Evolutionary conservation across 129 eudicot species (phyloP).

Genomic region (Cynara cardunculus): DNA sequence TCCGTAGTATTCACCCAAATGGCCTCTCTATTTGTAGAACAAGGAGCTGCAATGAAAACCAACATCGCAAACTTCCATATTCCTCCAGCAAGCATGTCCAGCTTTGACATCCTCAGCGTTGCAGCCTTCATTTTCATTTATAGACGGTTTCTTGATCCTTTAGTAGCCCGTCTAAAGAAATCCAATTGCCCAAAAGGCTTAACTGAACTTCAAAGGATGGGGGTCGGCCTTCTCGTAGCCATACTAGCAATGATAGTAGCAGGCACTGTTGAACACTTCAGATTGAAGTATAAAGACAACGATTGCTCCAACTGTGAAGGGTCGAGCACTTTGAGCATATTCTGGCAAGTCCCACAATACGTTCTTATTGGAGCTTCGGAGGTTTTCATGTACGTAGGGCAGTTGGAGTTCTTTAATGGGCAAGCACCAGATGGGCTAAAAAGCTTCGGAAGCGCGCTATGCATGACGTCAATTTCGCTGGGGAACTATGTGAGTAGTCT

Average conservation of each 20-base stretch:
- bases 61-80: constrained; percentile 55
- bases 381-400: constrained; percentile 86
- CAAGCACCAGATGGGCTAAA: constrained; percentile 88
- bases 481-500: constrained; percentile 85
- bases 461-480: constrained; percentile 75
- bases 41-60: constrained; percentile 86
- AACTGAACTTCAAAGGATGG: constrained; percentile 89
- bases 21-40: constrained; percentile 88
- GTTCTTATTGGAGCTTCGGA: constrained; percentile 76
- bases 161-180: constrained; percentile 40
- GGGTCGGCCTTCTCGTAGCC: constrained; percentile 72
- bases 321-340: constrained; percentile 59
- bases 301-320: constrained; percentile 34
- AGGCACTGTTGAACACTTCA: constrained; percentile 59
- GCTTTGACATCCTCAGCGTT: constrained; percentile 70
- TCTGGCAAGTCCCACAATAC: constrained; percentile 93
- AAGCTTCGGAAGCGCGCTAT: constrained; percentile 84
- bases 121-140: constrained; percentile 71
- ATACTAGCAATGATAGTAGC: constrained; percentile 73
- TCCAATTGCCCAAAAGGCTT: constrained; percentile 42
- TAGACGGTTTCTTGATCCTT: constrained; percentile 55
- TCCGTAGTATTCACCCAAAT: constrained; percentile 86
- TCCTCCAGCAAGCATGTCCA: constrained; percentile 95
- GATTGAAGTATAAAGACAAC: constrained; percentile 37
- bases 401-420: constrained; percentile 74